Evolutionary conservation across 2,329 filamentous ascomycete species (phyloP).

Genomic region (Fusarium chaquense): DNA sequence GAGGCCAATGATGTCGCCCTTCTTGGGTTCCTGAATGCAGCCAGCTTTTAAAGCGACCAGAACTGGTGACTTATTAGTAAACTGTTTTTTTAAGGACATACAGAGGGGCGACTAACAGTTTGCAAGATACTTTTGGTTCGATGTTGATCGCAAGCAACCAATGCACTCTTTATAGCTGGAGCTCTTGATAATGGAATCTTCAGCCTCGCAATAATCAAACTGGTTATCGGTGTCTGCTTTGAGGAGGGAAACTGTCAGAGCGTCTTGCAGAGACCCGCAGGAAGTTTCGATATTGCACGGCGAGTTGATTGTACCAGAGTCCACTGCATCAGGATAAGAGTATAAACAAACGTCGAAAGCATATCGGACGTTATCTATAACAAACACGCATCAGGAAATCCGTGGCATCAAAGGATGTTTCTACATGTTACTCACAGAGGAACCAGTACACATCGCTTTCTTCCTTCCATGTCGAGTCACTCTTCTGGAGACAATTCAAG

Average conservation of each 20-base stretch:
- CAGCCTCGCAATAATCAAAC: conserved; percentile 58
- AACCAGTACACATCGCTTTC: conserved; percentile 55
- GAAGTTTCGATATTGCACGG: conserved; percentile 59
- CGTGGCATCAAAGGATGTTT: no score
- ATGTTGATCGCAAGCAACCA: conserved; percentile 58
- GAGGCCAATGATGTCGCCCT: conserved; percentile 56
- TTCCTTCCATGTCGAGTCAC: conserved; percentile 45
- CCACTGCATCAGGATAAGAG: conserved; percentile 48
- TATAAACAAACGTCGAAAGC: conserved; percentile 62
- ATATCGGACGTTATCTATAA: conserved; percentile 61
- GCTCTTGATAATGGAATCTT: conserved; percentile 51
- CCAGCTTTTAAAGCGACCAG: conserved; percentile 61
- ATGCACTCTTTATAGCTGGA: conserved; percentile 54
- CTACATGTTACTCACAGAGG: conserved; percentile 56
- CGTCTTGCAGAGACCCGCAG: conserved; percentile 56
- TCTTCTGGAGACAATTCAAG: conserved; percentile 60
- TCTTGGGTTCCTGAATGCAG: conserved; percentile 58
- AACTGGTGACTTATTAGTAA: no score
- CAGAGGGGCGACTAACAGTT: conserved; percentile 56
- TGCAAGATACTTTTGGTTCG: conserved; percentile 57
- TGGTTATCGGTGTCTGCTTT: conserved; percentile 40
- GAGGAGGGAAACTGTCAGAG: conserved; percentile 51
- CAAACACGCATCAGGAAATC: no score
- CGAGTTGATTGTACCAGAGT: conserved; percentile 51
- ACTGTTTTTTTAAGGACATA: no score